Base-by-base conservation (phyloP, 2,329 filamentous ascomycete genomes). In the Verticillium albo-atrum region DNA sequence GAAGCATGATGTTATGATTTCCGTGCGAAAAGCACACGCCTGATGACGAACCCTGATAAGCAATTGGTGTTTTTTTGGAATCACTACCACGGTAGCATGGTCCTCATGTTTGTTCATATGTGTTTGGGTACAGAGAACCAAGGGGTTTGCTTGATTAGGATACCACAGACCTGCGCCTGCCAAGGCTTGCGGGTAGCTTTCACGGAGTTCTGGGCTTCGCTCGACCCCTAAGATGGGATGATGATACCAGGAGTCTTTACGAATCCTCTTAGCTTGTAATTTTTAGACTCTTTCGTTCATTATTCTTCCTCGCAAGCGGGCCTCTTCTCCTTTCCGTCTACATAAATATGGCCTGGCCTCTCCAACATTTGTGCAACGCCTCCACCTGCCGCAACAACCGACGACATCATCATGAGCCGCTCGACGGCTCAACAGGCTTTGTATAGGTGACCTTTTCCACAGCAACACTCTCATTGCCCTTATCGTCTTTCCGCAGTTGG, bases 371-470 rank as follows among this genome's bases (percentile, higher is more conserved):
- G n/a, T n/a, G n/a, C n/a, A n/a, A n/a, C n/a, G n/a, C n/a, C n/a
- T n/a, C n/a, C n/a, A n/a, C n/a, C 35, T 17, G 15, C 35, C 35
- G 35, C 20, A n/a, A 23, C n/a, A 23, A 47, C 20, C 4, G 14
- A 10, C 30, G 14, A 32, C 6, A n/a, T 71, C 67, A 77, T 80
- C 76, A 85, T 69, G 81, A 79, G 57, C 77, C 73, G 23, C 75
- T 77, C 55, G 80, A 77, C 34, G 85, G 82, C 66, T 86, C 82
- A 59, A 87, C 85, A 42, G 88, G 88, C 78, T 92, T 93, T 68
- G 90, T 90, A 74, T 90, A 94, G 56, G 90, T 92, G 63, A 94
- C 89, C 79, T 94, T 94, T 74, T 94, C 90, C 50, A 94, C 90
- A 17, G 88, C 89, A 53, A 94, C 90, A 61, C 88, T 92, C 74